phyloP scores from a whole-genome alignment of 768 basidiomycete species.

The Serendipita sp. region DNA sequence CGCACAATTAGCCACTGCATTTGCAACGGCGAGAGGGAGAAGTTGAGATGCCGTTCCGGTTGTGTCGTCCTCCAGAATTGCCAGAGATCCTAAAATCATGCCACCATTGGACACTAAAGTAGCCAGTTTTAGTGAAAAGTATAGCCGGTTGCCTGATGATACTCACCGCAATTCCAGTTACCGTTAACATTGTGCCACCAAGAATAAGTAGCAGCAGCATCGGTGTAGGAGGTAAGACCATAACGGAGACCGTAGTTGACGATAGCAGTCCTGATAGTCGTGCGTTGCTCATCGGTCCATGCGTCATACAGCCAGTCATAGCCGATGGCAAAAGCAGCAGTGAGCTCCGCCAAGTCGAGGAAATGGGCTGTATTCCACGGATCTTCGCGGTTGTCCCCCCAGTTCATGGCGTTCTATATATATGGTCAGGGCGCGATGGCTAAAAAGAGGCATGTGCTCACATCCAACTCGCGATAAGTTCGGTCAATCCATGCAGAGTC shows the following conservation, averaged over 20 bases:
- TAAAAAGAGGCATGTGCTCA: slow-evolving; percentile 10
- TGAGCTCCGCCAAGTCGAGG: slow-evolving; percentile 25
- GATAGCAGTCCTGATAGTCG: slow-evolving; percentile 23
- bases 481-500: slow-evolving; percentile 27
- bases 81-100: slow-evolving; percentile 74
- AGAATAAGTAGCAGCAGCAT: slow-evolving; percentile 11
- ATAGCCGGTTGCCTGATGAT: slow-evolving; percentile 12
- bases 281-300: slow-evolving; percentile 24
- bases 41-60: slow-evolving; percentile 53
- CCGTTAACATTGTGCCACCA: slow-evolving; percentile 39
- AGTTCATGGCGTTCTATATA: slow-evolving; percentile 21
- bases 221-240: slow-evolving; percentile 40
- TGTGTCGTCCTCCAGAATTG: slow-evolving; percentile 71
- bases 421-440: no score
- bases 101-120: slow-evolving; percentile 67
- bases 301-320: slow-evolving; percentile 34
- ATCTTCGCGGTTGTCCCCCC: background rate
- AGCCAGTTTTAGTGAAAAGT: background rate
- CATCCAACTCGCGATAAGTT: slow-evolving; percentile 23
- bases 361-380: slow-evolving; percentile 24
- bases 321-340: slow-evolving; percentile 26
- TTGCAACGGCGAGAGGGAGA: slow-evolving; percentile 50
- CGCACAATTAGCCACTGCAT: slow-evolving; percentile 66
- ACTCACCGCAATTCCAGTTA: slow-evolving; percentile 78
- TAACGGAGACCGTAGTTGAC: slow-evolving; percentile 32